Conservation (phyloP, 208 protist species). For the Acanthamoeba culbertsoni region DNA sequence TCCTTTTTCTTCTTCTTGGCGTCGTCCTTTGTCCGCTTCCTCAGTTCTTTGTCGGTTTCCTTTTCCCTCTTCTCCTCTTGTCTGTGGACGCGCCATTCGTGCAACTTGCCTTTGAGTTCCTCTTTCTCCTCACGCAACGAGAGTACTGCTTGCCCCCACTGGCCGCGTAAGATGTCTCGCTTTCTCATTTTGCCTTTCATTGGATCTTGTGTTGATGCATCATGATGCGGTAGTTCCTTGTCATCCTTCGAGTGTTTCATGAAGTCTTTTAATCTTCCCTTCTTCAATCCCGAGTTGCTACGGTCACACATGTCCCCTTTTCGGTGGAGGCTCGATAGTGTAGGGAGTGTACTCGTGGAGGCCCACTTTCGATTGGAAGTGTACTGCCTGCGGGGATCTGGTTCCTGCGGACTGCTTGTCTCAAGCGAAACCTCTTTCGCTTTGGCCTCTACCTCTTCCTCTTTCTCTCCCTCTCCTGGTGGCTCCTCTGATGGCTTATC, state of each 20-base stretch:
- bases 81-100: neutral
- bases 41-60: neutral
- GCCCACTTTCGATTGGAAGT: neutral
- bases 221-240: neutral
- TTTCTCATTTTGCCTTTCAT: neutral
- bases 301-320: neutral
- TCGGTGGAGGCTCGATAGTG: neutral
- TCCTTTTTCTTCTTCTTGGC: neutral
- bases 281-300: neutral
- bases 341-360: neutral
- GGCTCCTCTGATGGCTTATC: neutral
- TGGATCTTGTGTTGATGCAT: neutral
- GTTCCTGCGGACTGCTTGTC: neutral
- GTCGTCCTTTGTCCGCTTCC: neutral
- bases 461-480: neutral
- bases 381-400: neutral
- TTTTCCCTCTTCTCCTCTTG: neutral
- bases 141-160: no score
- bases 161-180: neutral
- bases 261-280: neutral
- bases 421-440: neutral
- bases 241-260: neutral
- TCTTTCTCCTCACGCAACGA: constrained; percentile 32
- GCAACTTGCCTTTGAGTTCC: neutral
- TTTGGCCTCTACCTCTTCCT: neutral